phyloP scores from a whole-genome alignment of 2,329 filamentous ascomycete genomes.

The Aureobasidium mangrovei region DNA sequence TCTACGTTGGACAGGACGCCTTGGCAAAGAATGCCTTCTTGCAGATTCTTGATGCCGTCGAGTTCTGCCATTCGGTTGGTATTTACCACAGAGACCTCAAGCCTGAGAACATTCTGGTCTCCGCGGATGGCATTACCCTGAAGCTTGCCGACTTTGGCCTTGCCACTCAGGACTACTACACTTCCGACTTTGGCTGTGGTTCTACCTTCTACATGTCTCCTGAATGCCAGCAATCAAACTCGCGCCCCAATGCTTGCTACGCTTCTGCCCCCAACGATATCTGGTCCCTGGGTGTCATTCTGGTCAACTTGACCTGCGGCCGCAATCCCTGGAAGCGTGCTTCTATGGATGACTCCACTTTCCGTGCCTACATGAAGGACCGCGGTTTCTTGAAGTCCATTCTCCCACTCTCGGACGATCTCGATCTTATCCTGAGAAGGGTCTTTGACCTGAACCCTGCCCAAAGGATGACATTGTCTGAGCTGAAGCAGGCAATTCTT shows the following conservation, averaged over 20 bases:
- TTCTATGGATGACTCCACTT: constrained; percentile 86
- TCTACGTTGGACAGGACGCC: constrained; percentile 86
- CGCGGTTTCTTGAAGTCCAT: constrained; percentile 86
- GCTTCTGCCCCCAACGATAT: constrained; percentile 91
- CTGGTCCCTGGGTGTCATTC: constrained; percentile 95
- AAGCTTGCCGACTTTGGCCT: constrained; percentile 97
- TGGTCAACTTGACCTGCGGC: constrained; percentile 95
- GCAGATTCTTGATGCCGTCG: constrained; percentile 92
- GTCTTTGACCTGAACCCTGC: constrained; percentile 83
- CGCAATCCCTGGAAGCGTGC: constrained; percentile 99
- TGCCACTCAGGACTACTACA: constrained; percentile 72
- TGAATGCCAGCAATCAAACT: constrained; percentile 84
- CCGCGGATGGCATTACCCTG: constrained; percentile 77
- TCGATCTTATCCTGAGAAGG: constrained; percentile 76
- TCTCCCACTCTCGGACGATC: constrained; percentile 77
- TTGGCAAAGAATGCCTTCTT: constrained; percentile 82
- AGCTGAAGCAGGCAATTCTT: constrained; percentile 69
- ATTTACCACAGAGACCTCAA: constrained; percentile 98
- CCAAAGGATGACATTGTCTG: constrained; percentile 69
- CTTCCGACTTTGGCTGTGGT: constrained; percentile 92
- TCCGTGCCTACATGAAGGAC: constrained; percentile 80
- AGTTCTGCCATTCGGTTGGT: constrained; percentile 84
- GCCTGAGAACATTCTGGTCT: constrained; percentile 94
- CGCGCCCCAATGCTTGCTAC: constrained; percentile 66
- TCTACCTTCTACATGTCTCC: constrained; percentile 99